Conservation (phyloP, 306 rosid genomes). For the Rosa chinensis region DNA sequence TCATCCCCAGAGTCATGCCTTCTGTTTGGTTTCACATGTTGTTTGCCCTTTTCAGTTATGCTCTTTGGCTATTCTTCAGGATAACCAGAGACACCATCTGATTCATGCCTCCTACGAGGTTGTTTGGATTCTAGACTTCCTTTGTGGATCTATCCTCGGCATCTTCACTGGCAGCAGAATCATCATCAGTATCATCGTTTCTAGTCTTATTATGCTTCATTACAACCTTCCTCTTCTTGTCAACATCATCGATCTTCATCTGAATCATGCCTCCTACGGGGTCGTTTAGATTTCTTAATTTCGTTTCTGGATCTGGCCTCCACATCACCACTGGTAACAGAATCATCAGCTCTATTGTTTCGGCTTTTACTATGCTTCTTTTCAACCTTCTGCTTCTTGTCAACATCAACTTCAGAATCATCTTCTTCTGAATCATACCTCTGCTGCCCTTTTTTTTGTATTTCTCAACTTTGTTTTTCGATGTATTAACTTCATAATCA, state of each 20-base stretch:
- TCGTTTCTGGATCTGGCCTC: conserved; percentile 15
- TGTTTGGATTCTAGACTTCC: neutral
- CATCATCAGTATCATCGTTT: conserved; percentile 38
- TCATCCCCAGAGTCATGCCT: conserved; percentile 51
- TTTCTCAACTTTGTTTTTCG: no score
- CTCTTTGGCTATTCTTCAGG: conserved; percentile 26
- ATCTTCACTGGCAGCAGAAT: conserved; percentile 28
- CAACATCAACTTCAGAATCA: conserved; percentile 36
- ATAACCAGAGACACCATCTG: conserved; percentile 26
- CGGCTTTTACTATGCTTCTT: conserved; percentile 45
- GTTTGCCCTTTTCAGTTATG: conserved; percentile 35
- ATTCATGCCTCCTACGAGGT: conserved; percentile 32
- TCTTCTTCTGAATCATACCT: conserved; percentile 19
- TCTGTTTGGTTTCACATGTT: conserved; percentile 17
- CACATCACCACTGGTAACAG: no score
- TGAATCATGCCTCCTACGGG: conserved; percentile 26
- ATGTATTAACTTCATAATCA: no score
- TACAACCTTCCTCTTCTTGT: conserved; percentile 41
- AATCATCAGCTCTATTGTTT: no score
- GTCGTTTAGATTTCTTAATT: conserved; percentile 10
- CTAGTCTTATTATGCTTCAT: conserved; percentile 48
- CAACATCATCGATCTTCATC: conserved; percentile 24
- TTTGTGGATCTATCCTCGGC: conserved; percentile 13
- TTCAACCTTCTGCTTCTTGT: conserved; percentile 40
- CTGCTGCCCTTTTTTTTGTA: no score